Evolutionary conservation across 164 flowering plant species (phyloP).

Genomic region (Pachysandra terminalis): DNA sequence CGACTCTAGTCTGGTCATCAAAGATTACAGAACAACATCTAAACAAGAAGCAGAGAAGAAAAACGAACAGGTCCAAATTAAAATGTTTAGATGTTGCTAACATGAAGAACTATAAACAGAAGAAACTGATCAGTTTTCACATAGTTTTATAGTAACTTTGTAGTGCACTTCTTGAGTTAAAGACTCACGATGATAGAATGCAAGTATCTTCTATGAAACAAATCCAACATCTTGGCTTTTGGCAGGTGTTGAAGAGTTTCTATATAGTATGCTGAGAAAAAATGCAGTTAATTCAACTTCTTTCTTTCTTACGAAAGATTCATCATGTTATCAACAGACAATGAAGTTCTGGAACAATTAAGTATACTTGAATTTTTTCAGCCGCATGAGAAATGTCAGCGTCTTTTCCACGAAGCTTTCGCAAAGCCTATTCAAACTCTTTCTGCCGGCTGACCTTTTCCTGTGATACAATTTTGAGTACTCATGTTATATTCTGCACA

Average conservation of each 20-base stretch:
- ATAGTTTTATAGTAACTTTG: too few relatives aligned
- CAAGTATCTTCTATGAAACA: conserved; percentile 68
- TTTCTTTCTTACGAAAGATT: background rate
- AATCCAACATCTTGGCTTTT: conserved; percentile 60
- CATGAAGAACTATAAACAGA: background rate
- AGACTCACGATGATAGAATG: conserved; percentile 58
- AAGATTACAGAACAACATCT: background rate
- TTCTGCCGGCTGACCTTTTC: conserved; percentile 62
- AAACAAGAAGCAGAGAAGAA: background rate
- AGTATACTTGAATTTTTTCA: conserved; percentile 62
- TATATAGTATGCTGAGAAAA: conserved; percentile 54
- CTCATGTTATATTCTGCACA: too few relatives aligned
- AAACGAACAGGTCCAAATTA: background rate
- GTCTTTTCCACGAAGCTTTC: conserved; percentile 68
- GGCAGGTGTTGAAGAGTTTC: conserved; percentile 64
- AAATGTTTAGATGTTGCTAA: too few relatives aligned
- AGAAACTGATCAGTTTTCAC: too few relatives aligned
- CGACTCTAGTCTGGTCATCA: conserved; percentile 67
- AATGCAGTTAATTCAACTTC: conserved; percentile 7
- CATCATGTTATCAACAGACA: background rate
- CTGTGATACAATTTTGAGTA: conserved; percentile 27
- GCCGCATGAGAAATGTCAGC: conserved; percentile 71
- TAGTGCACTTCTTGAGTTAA: too few relatives aligned
- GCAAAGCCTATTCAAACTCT: conserved; percentile 62
- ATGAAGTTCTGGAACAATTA: conserved; percentile 7